Evolutionary conservation across 202 grass and related monocot species (phyloP).

Genomic region (Panicum hallii): DNA sequence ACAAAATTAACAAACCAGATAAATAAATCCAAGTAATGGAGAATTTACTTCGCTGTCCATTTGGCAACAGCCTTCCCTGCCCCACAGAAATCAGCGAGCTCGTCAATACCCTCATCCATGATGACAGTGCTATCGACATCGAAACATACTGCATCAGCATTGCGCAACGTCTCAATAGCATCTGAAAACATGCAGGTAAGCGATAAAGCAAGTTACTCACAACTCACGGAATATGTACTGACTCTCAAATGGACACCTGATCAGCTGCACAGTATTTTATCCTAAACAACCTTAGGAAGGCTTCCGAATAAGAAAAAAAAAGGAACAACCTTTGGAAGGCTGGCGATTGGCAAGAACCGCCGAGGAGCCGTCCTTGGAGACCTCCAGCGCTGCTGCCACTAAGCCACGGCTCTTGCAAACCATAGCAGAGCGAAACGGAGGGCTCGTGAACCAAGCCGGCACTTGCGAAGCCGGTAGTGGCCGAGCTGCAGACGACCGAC

Average conservation of each 20-base stretch:
- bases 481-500: neutral
- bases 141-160: slow-evolving; percentile 76
- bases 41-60: slow-evolving; percentile 74
- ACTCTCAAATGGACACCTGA: no score
- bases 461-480: slow-evolving; percentile 10
- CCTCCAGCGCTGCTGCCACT: slow-evolving; percentile 37
- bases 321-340: slow-evolving; percentile 61
- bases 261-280: neutral
- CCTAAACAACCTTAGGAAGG: neutral
- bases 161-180: slow-evolving; percentile 61
- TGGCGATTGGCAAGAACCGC: slow-evolving; percentile 28
- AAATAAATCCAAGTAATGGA: neutral
- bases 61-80: slow-evolving; percentile 87
- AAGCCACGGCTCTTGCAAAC: neutral
- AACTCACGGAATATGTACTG: neutral
- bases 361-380: slow-evolving; percentile 28
- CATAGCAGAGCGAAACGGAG: slow-evolving; percentile 16
- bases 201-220: neutral
- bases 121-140: slow-evolving; percentile 97
- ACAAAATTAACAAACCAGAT: neutral
- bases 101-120: slow-evolving; percentile 94
- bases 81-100: slow-evolving; percentile 89
- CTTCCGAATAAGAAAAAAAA: neutral
- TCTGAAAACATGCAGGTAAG: slow-evolving; percentile 43
- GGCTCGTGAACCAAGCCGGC: neutral